phyloP scores from a whole-genome alignment of 129 eudicot species.

The Flaveria linearis region DNA sequence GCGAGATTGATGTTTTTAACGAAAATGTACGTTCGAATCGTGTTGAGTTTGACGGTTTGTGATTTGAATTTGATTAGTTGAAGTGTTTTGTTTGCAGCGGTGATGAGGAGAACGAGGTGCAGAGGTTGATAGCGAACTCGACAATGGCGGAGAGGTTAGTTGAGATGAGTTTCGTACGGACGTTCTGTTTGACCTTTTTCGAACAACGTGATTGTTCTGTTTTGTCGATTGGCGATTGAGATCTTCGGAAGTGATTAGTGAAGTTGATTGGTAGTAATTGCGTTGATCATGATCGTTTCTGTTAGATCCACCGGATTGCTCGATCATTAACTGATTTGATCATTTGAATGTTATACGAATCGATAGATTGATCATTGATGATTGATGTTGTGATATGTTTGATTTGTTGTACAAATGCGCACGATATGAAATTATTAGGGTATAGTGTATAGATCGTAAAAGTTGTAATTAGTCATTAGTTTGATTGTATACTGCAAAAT shows the following conservation, averaged over 20 bases:
- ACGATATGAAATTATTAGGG: background rate
- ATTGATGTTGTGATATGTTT: background rate
- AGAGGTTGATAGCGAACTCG: conserved; percentile 53
- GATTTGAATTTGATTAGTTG: conserved; percentile 12
- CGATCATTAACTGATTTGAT: conserved; percentile 4
- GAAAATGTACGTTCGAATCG: background rate
- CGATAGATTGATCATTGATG: background rate
- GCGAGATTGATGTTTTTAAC: background rate
- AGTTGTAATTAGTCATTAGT: background rate
- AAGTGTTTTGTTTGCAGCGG: conserved; percentile 37
- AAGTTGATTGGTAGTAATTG: background rate
- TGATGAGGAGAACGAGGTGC: conserved; percentile 44
- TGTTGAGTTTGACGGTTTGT: background rate
- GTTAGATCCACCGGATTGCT: conserved; percentile 31
- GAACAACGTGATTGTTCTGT: background rate
- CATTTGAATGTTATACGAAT: conserved; percentile 15
- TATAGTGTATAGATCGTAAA: background rate
- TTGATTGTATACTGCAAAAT: too few relatives aligned
- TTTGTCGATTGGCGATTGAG: background rate
- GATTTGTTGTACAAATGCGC: conserved; percentile 8
- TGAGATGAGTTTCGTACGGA: conserved; percentile 16
- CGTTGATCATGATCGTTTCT: conserved; percentile 16
- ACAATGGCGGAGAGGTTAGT: conserved; percentile 70
- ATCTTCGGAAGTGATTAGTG: conserved; percentile 8
- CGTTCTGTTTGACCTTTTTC: conserved; percentile 20